Evolutionary conservation across 768 basidiomycete genomes (phyloP).

Genomic region (Termitomyces sp.): DNA sequence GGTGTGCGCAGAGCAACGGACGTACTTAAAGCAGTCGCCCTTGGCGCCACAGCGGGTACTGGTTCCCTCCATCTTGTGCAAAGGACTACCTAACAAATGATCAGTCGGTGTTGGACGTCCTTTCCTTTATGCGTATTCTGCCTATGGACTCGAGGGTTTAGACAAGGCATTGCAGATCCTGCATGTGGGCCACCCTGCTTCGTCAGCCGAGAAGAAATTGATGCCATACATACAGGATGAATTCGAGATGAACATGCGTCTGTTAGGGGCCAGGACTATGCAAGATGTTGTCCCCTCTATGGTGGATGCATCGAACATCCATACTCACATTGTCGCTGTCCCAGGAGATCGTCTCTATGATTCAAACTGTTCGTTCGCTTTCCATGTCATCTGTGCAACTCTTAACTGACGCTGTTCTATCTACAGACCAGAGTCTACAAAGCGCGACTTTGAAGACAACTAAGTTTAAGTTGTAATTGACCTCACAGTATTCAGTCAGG

Average conservation of each 20-base stretch:
- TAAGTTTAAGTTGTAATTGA: conserved; percentile 11
- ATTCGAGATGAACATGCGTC: conserved; percentile 96
- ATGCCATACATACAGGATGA: conserved; percentile 66
- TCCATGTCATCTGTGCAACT: not conserved
- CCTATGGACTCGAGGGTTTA: conserved; percentile 86
- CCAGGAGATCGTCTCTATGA: conserved; percentile 75
- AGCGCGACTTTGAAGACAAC: conserved; percentile 21
- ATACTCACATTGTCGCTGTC: conserved; percentile 57
- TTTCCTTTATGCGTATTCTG: conserved; percentile 83
- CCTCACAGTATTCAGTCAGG: too few relatives aligned
- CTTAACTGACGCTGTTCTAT: not conserved
- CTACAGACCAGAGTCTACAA: conserved; percentile 30
- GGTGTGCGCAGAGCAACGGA: conserved; percentile 90
- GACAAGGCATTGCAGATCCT: conserved; percentile 78
- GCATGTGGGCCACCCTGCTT: conserved; percentile 36
- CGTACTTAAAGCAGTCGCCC: conserved; percentile 80
- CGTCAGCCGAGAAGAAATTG: not conserved
- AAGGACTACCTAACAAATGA: conserved; percentile 16
- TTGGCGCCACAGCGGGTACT: conserved; percentile 82
- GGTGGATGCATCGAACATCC: conserved; percentile 79
- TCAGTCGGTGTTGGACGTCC: conserved; percentile 80
- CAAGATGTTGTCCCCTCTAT: conserved; percentile 80
- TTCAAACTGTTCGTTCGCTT: conserved; percentile 62
- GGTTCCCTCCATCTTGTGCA: conserved; percentile 29
- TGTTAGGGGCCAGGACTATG: conserved; percentile 79